Base-by-base conservation (phyloP, 192 early-diverging fungal species). In the Chytriomyces sp. region DNA sequence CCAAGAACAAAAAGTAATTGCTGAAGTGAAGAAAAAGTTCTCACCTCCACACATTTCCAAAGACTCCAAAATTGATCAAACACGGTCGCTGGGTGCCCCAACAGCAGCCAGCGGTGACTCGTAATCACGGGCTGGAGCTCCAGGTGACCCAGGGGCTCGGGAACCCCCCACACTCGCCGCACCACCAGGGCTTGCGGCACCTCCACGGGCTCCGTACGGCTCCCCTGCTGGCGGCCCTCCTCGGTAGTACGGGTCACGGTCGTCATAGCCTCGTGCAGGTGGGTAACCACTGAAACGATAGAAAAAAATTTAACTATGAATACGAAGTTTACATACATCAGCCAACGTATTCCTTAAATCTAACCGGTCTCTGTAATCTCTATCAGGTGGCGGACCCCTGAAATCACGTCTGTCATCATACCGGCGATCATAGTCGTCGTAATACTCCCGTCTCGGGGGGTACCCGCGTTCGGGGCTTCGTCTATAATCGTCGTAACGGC, bases 221-320 rank as follows among this genome's bases (percentile, higher is more conserved):
- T 20, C 18, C 20, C 10, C 44, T 44, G 71, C 59, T 16, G 71
- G 71, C 8, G 69, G 49, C 68, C 62, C 75, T n/a, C 76, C 60
- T 7, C 61, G 7, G 26, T 67, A 61, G 57, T 77, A 64, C 13
- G 62, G 35, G 64, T 66, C 74, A 0, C 74, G 11, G 16, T 77
- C 76, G 20, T 77, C 20, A 13, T 45, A 65, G 9, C 20, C 9
- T n/a, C 61, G 61, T 35, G 61, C 28, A 49, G 66, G 64, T 2
- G 62, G 66, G 76, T 77, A 77, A 5, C 76, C 76, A 35, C 76
- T 65, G 75, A 59, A 26, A 16, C 23, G 8, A 23, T 35, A 35
- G 35, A 35, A 35, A 35, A 0, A 35, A 0, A 35, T 2, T 3
- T 35, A 35, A 2, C 35, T 35, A 4, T 35, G 35, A 35, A 35